phyloP scores from a whole-genome alignment of 805 yeast genomes.

The Cyberlindnera bimundalis region DNA sequence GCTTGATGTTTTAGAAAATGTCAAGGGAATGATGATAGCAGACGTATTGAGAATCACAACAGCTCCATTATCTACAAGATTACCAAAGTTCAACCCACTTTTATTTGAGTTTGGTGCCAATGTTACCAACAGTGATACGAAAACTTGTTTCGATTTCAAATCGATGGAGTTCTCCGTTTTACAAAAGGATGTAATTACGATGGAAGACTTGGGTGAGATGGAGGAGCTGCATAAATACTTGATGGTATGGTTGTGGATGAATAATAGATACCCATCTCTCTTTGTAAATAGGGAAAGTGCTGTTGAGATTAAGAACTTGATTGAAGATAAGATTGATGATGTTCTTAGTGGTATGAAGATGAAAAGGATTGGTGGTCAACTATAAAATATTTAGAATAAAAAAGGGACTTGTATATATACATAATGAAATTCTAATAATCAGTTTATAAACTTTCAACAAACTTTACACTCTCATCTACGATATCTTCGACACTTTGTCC shows the following conservation, averaged over 20 bases:
- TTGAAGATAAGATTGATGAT: constrained; percentile 51
- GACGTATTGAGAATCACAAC: constrained; percentile 57
- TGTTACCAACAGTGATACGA: constrained; percentile 38
- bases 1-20: constrained; percentile 38
- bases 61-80: constrained; percentile 54
- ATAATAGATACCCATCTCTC: constrained; percentile 79
- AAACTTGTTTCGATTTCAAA: constrained; percentile 51
- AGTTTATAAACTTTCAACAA: constrained; percentile 6
- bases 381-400: not conserved
- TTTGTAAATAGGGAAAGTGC: constrained; percentile 80
- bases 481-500: constrained; percentile 22
- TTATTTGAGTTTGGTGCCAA: constrained; percentile 48
- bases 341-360: constrained; percentile 25
- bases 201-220: constrained; percentile 27
- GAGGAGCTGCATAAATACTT: constrained; percentile 70
- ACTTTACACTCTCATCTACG: constrained; percentile 9
- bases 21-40: constrained; percentile 42
- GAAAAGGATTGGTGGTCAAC: constrained; percentile 3
- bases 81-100: constrained; percentile 43
- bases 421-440: not conserved
- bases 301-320: constrained; percentile 57
- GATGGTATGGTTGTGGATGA: constrained; percentile 76
- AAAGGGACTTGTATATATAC: not conserved
- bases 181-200: constrained; percentile 3
- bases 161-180: constrained; percentile 15